Base-by-base conservation (phyloP, 106 monocot genomes). In the Acorus calamus region DNA sequence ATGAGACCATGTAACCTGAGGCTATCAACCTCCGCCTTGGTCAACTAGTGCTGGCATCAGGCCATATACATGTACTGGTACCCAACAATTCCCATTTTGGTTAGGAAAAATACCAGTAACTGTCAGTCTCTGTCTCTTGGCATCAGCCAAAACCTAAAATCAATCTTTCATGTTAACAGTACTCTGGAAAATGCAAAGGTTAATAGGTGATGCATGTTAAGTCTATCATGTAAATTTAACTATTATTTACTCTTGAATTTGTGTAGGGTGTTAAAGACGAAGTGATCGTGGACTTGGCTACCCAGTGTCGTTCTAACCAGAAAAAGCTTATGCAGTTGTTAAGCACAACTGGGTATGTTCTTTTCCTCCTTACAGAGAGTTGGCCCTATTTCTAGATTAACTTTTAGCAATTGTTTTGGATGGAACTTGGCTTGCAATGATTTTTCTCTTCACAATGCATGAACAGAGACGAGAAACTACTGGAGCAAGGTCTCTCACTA, bases 241-340 rank as follows among this genome's bases (percentile, higher is more conserved):
- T 4, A 44, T 14, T 2, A 46, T 47, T 11, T n/a, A 6, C 2
- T 47, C 2, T 61, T 60, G 52, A 2, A 14, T 66, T 44, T 60
- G 42, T 53, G 7, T 63, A 94, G 94, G 94, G 75, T 77, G 79
- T 89, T 14, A 86, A 89, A 61, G 89, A 94, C 77, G 94, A 94
- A 70, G 68, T 94, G 48, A 94, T 94, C 60, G 66, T 71, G 54
- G 94, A 94, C 50, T 89, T 94, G 56, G 89, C 82, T n/a, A 70
- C 11, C 56, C 94, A 94, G 50, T 94, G 94, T 42, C 81, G 79
- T 28, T 72, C 77, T 42, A 86, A 94, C 66, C 86, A 86, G 70
- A 86, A 86, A 65, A 86, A 78, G 77, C 77, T 94, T 11, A 71
- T 89, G 72, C 66, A 75, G 44, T 71, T 81, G 65, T 70, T 94